A percentile compares a stretch with the other conserved stretches of the same genome.
Conservation (phyloP, 2,329 filamentous ascomycete species). For the Epicoccum nigrum region DNA sequence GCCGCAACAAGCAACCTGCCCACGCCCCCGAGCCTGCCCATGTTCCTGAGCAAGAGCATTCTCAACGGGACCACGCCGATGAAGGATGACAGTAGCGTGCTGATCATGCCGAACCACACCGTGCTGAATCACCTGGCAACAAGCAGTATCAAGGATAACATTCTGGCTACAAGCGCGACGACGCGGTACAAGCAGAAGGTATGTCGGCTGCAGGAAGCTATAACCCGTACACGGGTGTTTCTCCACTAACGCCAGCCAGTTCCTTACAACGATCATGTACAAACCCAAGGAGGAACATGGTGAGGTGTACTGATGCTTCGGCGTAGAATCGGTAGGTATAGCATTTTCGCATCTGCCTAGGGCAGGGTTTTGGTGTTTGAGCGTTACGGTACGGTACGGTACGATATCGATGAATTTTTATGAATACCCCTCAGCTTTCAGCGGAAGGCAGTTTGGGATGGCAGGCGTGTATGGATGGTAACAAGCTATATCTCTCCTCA, state of each 20-base stretch:
- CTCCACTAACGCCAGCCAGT: slow-evolving; percentile 60
- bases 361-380: slow-evolving; percentile 7
- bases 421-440: slow-evolving; percentile 12
- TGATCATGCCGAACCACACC: slow-evolving; percentile 96
- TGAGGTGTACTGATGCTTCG: slow-evolving; percentile 12
- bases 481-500: neutral
- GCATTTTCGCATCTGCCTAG: neutral
- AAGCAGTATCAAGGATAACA: slow-evolving; percentile 96
- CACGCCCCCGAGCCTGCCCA: slow-evolving; percentile 81
- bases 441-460: neutral
- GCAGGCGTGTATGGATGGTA: neutral
- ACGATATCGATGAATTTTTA: slow-evolving; percentile 11
- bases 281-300: slow-evolving; percentile 71
- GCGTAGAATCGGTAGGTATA: neutral
- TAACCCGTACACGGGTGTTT: neutral
- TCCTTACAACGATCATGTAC: slow-evolving; percentile 97
- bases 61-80: slow-evolving; percentile 88
- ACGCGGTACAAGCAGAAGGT: slow-evolving; percentile 98
- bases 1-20: slow-evolving; percentile 79
- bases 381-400: slow-evolving; percentile 9
- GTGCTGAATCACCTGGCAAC: slow-evolving; percentile 96
- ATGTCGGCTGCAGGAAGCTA: slow-evolving; percentile 22
- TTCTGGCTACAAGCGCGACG: slow-evolving; percentile 92
- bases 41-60: slow-evolving; percentile 93
- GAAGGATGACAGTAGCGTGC: slow-evolving; percentile 97